A percentile compares a stretch with the other conserved stretches of the same genome.
These are phyloP conservation scores for Aspergillus chevalieri DNA, from an alignment of 2,329 filamentous ascomycete genomes.

Conservation along the genomic window DNA sequence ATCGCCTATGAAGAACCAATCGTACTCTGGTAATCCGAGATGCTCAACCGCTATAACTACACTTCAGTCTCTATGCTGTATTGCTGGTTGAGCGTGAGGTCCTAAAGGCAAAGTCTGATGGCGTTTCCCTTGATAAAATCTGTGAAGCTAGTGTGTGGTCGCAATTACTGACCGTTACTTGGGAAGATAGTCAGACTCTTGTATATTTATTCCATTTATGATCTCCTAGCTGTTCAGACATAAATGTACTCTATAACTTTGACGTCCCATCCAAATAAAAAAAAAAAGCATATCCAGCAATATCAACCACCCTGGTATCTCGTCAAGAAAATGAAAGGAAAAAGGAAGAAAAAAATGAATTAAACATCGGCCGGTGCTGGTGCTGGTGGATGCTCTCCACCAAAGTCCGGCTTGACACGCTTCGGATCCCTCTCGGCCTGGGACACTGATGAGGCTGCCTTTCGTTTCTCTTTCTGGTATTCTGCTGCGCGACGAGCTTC, in stretches of 20 bases:
- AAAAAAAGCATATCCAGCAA: neutral
- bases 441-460: slow-evolving; percentile 30
- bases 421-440: slow-evolving; percentile 38
- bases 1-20: slow-evolving; percentile 31
- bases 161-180: neutral
- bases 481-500: slow-evolving; percentile 47
- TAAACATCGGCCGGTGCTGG: neutral
- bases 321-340: neutral
- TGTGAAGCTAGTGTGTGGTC: neutral
- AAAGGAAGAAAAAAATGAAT: neutral
- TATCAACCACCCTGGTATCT: neutral
- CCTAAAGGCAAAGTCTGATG: slow-evolving; percentile 40
- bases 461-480: slow-evolving; percentile 47
- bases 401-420: slow-evolving; percentile 25
- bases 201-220: neutral
- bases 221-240: too few species aligned
- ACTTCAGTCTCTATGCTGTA: slow-evolving; percentile 7
- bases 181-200: neutral
- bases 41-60: slow-evolving; percentile 33
- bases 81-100: slow-evolving; percentile 41
- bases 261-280: neutral
- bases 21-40: slow-evolving; percentile 43
- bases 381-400: neutral
- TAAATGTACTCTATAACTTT: too few species aligned
- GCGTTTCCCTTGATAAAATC: slow-evolving; percentile 2